phyloP scores from a whole-genome alignment of 495 filamentous ascomycete species.

The Aspergillus asperescens region DNA sequence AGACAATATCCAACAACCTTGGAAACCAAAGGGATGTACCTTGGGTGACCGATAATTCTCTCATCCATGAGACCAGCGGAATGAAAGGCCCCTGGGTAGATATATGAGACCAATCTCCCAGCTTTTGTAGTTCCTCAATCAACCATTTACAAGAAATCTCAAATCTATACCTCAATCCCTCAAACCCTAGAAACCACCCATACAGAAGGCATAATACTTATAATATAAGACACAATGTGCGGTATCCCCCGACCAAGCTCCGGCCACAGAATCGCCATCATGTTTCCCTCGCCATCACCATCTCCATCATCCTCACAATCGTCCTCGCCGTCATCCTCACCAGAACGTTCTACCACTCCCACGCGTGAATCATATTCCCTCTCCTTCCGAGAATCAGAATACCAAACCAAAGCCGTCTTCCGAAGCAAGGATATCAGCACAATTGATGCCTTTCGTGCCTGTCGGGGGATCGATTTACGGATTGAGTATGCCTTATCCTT shows the following conservation, averaged over 20 bases:
- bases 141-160: no score
- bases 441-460: conserved; percentile 7
- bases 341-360: conserved; percentile 7
- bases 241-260: conserved; percentile 12
- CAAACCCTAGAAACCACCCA: not conserved
- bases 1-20: not conserved
- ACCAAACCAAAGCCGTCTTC: conserved; percentile 28
- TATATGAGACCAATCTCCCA: not conserved
- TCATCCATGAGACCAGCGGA: not conserved
- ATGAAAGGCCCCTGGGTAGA: no score
- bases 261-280: conserved; percentile 24
- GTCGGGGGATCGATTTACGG: conserved; percentile 25
- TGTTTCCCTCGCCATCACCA: conserved; percentile 21
- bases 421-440: conserved; percentile 21
- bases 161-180: not conserved
- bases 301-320: conserved; percentile 12
- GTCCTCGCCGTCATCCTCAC: conserved; percentile 1
- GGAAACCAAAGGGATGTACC: conserved; percentile 1
- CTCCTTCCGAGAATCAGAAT: conserved; percentile 29
- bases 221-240: conserved; percentile 16
- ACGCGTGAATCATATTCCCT: conserved; percentile 26
- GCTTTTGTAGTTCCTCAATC: not conserved
- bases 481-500: conserved; percentile 30
- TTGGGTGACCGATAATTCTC: conserved; percentile 13
- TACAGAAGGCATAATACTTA: not conserved